Conservation (phyloP, 495 filamentous ascomycete genomes). For the Tuber brumale region DNA sequence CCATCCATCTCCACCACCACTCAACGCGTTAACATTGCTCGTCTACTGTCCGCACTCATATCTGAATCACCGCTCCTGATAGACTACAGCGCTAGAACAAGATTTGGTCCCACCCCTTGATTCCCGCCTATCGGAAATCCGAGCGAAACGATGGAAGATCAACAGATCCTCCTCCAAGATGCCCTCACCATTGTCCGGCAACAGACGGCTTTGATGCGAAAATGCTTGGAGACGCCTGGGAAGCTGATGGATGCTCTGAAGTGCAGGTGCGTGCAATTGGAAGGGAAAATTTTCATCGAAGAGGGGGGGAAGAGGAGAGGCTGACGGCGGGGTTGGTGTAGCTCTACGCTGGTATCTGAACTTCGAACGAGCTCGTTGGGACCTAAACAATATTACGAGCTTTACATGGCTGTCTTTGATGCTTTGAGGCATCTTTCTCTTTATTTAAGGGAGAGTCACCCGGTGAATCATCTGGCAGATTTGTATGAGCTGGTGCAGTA, state of each 20-base stretch:
- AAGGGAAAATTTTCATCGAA: slow-evolving; percentile 3
- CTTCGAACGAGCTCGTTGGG: slow-evolving; percentile 90
- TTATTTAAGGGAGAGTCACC: slow-evolving; percentile 93
- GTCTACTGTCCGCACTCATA: not conserved
- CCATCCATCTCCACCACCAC: slow-evolving; percentile 4
- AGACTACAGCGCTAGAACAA: not conserved
- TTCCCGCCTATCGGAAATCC: not conserved
- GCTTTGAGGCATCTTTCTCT: slow-evolving; percentile 92
- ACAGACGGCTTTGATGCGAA: slow-evolving; percentile 92
- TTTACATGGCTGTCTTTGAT: slow-evolving; percentile 99
- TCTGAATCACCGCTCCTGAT: slow-evolving; percentile 8
- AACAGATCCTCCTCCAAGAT: slow-evolving; percentile 70
- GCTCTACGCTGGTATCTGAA: slow-evolving; percentile 95
- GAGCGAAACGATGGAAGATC: slow-evolving; percentile 25
- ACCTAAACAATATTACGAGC: slow-evolving; percentile 97
- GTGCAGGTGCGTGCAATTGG: slow-evolving; percentile 68
- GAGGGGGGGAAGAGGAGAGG: not conserved
- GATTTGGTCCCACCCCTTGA: not conserved
- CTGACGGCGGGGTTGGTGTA: slow-evolving; percentile 42
- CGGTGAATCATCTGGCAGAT: slow-evolving; percentile 94
- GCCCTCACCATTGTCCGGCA: slow-evolving; percentile 92
- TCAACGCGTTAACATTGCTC: not conserved
- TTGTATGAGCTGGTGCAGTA: slow-evolving; percentile 98
- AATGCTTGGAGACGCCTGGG: slow-evolving; percentile 91
- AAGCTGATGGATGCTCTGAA: slow-evolving; percentile 99